Evolutionary conservation across 179 eudicot species (phyloP).

Genomic region (Sideroxylon spinosum): DNA sequence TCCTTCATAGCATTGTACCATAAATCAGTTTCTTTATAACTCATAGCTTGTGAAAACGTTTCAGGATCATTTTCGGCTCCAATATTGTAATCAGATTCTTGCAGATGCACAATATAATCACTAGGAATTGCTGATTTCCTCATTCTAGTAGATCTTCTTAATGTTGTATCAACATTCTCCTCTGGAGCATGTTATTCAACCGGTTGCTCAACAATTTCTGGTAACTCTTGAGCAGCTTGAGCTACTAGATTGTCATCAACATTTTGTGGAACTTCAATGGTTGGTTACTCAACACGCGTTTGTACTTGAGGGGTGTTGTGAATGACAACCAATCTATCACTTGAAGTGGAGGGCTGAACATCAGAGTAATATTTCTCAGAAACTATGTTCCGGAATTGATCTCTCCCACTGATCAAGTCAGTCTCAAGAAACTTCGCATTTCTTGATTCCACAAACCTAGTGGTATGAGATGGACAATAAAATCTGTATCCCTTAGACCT

Average conservation of each 20-base stretch:
- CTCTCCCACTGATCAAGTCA: too few species aligned
- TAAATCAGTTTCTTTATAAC: too few species aligned
- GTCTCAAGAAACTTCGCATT: too few species aligned
- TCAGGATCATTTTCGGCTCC: slow-evolving; percentile 5
- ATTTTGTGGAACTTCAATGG: background rate
- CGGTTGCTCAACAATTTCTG: background rate
- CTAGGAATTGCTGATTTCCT: slow-evolving; percentile 11
- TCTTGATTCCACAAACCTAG: too few species aligned
- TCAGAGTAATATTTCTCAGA: too few species aligned
- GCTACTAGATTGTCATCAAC: background rate
- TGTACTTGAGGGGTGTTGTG: background rate
- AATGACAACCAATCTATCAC: too few species aligned
- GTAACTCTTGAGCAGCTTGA: background rate
- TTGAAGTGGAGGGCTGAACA: too few species aligned
- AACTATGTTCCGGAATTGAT: too few species aligned
- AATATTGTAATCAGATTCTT: slow-evolving; percentile 2
- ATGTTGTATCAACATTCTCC: background rate
- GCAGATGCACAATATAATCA: slow-evolving; percentile 13
- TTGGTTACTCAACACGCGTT: too few species aligned
- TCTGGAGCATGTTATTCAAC: background rate
- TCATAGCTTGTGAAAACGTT: slow-evolving; percentile 7
- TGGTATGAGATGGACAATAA: too few species aligned
- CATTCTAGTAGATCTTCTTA: slow-evolving; percentile 8
- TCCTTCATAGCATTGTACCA: too few species aligned
- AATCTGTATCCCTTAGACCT: too few species aligned